Base-by-base conservation (phyloP, 164 flowering plant genomes). In the Liriodendron chinense region DNA sequence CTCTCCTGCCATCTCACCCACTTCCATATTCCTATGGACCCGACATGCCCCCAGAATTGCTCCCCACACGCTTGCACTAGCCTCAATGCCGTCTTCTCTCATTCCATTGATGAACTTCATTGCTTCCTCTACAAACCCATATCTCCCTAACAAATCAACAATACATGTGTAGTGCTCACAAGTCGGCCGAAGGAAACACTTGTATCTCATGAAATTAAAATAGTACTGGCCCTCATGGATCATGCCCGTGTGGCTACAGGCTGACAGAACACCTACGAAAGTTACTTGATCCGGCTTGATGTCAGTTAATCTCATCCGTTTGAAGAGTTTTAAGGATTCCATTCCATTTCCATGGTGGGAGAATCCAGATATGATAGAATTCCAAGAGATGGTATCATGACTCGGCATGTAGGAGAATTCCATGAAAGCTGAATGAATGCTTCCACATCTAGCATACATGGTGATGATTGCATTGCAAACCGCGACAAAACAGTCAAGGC, bases 1-100 rank as follows among this genome's bases (percentile, higher is more conserved):
- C 73, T 80, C 79, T 12, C 86, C 89, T 3, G 86, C 91, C 72
- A 87, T 81, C 82, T 83, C 82, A 34, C 86, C 94, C 71, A 91
- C 68, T 70, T 84, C 75, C 1, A 83, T 43, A 72, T 87, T 86
- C 56, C 82, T 83, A 76, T 89, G 87, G 57, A 84, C 80, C 85
- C 91, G 83, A 79, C 92, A 88, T 6, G 92, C 91, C 72, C 91
- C 90, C 47, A 91, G 86, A 49, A 91, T 69, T 20, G 94, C 92
- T 69, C 92, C 92, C 92, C 92, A 89, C 18, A 88, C 84, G 74
- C 88, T 87, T 59, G 86, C 75, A 57, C 86, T 80, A 59, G 83
- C 81, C 78, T 82, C 84, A 63, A 86, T 22, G 47, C 85, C 84
- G 23, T 89, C 79, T 65, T 7, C 72, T 77, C 75, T 80, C 88